Conservation (phyloP, 805 yeast genomes). For the Candida bentonensis region DNA sequence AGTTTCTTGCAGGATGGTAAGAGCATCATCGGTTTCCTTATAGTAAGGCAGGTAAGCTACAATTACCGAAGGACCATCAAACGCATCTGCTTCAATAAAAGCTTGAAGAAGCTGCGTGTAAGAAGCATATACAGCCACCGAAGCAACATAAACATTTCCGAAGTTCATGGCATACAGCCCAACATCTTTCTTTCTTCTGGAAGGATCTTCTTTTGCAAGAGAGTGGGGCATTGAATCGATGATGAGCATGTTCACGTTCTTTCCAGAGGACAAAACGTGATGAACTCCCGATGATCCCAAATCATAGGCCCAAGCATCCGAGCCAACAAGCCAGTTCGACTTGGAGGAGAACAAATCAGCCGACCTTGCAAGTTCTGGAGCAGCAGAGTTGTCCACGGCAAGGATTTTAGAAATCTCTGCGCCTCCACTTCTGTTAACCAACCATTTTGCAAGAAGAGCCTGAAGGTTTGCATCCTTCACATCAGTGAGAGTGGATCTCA, state of each 20-base stretch:
- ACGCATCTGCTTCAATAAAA: slow-evolving; percentile 75
- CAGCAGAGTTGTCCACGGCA: slow-evolving; percentile 21
- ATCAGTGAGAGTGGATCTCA: neutral
- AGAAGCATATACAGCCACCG: slow-evolving; percentile 85
- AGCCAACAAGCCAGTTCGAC: slow-evolving; percentile 76
- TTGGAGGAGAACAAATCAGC: slow-evolving; percentile 31
- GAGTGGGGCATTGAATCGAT: slow-evolving; percentile 72
- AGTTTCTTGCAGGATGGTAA: slow-evolving; percentile 71
- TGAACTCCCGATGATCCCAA: slow-evolving; percentile 87
- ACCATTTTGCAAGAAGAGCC: slow-evolving; percentile 56
- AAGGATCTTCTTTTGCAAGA: slow-evolving; percentile 17
- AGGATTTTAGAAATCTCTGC: slow-evolving; percentile 7
- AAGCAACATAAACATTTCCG: slow-evolving; percentile 80
- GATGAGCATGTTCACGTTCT: slow-evolving; percentile 69
- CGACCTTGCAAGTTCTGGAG: slow-evolving; percentile 23
- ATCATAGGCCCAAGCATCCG: slow-evolving; percentile 93
- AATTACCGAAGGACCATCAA: slow-evolving; percentile 81
- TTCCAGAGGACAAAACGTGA: slow-evolving; percentile 58
- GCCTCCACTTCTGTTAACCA: slow-evolving; percentile 26
- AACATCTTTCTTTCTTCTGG: slow-evolving; percentile 67
- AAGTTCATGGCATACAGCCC: slow-evolving; percentile 93
- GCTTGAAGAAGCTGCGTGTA: slow-evolving; percentile 89
- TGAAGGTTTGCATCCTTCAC: slow-evolving; percentile 29
- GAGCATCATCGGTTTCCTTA: slow-evolving; percentile 44
- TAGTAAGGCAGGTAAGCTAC: slow-evolving; percentile 78